phyloP scores from a whole-genome alignment of 2,329 filamentous ascomycete genomes.

The Pseudocercospora macadamiae region DNA sequence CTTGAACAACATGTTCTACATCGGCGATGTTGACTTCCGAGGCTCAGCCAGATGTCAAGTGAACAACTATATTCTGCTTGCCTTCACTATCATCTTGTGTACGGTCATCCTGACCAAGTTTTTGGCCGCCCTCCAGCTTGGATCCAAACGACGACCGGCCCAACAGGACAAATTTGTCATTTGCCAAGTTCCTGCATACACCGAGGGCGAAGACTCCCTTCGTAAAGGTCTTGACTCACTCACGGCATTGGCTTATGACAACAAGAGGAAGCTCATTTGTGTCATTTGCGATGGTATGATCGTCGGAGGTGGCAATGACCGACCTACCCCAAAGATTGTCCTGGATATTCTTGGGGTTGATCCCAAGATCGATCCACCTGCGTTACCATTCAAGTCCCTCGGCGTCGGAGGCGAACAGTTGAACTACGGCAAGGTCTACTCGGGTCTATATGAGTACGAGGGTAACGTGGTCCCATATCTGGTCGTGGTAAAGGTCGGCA shows the following conservation, averaged over 20 bases:
- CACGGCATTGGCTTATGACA: conserved; percentile 93
- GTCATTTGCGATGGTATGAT: conserved; percentile 98
- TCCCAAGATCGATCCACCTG: conserved; percentile 92
- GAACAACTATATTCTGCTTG: conserved; percentile 88
- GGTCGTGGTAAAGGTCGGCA: conserved; percentile 95
- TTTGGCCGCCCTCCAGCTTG: conserved; percentile 87
- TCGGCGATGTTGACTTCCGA: conserved; percentile 84
- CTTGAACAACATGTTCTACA: conserved; percentile 79
- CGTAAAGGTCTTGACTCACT: conserved; percentile 92
- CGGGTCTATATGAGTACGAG: conserved; percentile 94
- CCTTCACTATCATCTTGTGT: conserved; percentile 83
- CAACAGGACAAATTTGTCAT: conserved; percentile 99
- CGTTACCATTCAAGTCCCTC: conserved; percentile 90
- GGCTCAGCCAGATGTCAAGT: conserved; percentile 74
- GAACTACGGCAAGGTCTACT: conserved; percentile 98
- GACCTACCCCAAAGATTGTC: conserved; percentile 95
- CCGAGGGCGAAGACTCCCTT: conserved; percentile 93
- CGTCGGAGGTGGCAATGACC: conserved; percentile 92
- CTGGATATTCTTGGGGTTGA: conserved; percentile 96
- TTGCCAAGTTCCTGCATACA: conserved; percentile 96
- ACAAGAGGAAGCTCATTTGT: conserved; percentile 95
- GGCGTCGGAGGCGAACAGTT: conserved; percentile 87
- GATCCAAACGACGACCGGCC: conserved; percentile 83
- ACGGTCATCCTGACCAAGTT: conserved; percentile 85
- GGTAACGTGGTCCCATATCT: conserved; percentile 97